Evolutionary conservation across 495 filamentous ascomycete genomes (phyloP), one percentile per base, ranked within the genome.

Genomic region (Cryomyces minteri): DNA sequence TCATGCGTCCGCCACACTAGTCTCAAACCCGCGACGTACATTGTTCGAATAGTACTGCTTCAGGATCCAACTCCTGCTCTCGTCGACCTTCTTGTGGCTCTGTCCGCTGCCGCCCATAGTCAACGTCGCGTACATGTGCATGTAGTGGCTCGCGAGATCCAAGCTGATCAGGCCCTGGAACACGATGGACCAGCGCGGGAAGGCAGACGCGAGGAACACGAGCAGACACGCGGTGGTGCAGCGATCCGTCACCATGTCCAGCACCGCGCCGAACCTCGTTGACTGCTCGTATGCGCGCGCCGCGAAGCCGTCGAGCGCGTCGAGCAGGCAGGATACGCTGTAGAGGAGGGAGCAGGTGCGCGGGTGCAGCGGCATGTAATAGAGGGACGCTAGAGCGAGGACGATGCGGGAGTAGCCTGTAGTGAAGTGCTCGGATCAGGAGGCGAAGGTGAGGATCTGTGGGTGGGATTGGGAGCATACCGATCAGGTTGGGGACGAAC

Each of bases 281-380:
- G 82, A 84, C 63, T 98, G 88, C 47, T 90, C 69, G 57, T 84
- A 90, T 54, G 76, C 70, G 31, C 90, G 82, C 39, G 90, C 90
- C 4, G 87, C 87, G 56, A 82, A 79, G 45, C 90, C 90, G 56
- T 98, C 90, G 43, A 96, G 69, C 31, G 87, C 90, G 60, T 98
- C 90, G 33, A 98, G 76, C 32, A 95, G 71, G 61, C 92, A 98
- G 18, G 85, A 94, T 41, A 94, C 67, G 53, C 75, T 84, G 66
- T 98, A 98, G 31, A 96, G 81, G 42, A 85, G 54, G 43, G 82
- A 84, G 67, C 90, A 96, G 28, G 88, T 95, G 56, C 88, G 77
- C 4, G 90, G 90, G 59, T 98, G 90, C 31, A 95, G 72, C 25
- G 88, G 87, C 90, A 96, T 96, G 69, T 92, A 98, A 68, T 94